Percentiles rank a stretch among this genome's conserved stretches.
Conservation (phyloP, 148 eudicot species). For the Fagopyrum homotropicum region DNA sequence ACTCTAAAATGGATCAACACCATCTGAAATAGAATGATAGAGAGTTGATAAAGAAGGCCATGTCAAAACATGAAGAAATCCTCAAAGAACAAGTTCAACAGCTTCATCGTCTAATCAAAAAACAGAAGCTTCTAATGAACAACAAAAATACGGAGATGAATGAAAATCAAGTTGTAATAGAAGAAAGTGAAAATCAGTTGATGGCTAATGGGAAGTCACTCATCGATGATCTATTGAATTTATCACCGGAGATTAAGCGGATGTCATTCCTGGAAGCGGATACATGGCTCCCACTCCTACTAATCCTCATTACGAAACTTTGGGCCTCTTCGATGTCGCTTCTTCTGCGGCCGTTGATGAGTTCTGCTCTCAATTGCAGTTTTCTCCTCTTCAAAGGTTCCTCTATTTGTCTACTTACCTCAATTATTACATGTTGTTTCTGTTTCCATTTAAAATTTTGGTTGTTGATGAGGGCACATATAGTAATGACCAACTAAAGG, state of each 20-base stretch:
- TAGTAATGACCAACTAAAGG: no score
- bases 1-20: constrained; percentile 44
- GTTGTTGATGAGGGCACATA: no score
- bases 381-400: constrained; percentile 46
- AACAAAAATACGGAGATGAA: not conserved
- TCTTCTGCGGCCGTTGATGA: constrained; percentile 30
- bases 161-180: not conserved
- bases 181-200: constrained; percentile 20
- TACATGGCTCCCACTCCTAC: constrained; percentile 40
- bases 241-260: constrained; percentile 52
- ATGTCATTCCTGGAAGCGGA: constrained; percentile 54
- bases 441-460: no score
- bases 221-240: constrained; percentile 36
- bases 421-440: not conserved
- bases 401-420: not conserved
- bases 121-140: constrained; percentile 12
- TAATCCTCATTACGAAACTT: constrained; percentile 58
- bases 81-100: constrained; percentile 46
- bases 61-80: constrained; percentile 85
- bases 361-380: constrained; percentile 51
- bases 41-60: constrained; percentile 74
- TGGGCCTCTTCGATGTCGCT: constrained; percentile 52
- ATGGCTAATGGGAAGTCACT: constrained; percentile 53
- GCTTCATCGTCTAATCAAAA: constrained; percentile 9
- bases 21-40: constrained; percentile 38